phyloP scores from a whole-genome alignment of 805 yeast genomes.

The Starmera dryadoides region DNA sequence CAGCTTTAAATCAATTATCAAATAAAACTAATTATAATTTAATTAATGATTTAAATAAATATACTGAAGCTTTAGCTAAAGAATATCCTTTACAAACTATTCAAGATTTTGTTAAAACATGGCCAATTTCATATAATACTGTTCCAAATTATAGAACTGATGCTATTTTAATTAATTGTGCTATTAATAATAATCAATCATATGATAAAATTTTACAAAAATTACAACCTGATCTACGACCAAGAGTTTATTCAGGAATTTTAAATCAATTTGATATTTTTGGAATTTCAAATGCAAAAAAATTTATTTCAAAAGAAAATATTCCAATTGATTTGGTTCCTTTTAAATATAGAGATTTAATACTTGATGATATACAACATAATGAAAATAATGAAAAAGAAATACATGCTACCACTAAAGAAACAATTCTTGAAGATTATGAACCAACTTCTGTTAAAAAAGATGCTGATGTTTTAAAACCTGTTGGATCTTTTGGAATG shows the following conservation, averaged over 20 bases:
- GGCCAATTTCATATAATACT: constrained; percentile 24
- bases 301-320: constrained; percentile 12
- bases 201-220: too few relatives aligned
- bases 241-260: too few relatives aligned
- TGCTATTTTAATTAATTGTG: constrained; percentile 50
- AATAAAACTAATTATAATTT: constrained; percentile 37
- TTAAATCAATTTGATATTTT: constrained; percentile 37
- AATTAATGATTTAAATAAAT: constrained; percentile 63
- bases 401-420: constrained; percentile 20
- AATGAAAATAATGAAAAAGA: background rate
- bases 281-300: constrained; percentile 38
- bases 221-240: too few relatives aligned
- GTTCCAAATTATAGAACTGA: constrained; percentile 48
- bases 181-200: too few relatives aligned
- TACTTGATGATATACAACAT: constrained; percentile 2
- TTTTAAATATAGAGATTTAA: constrained; percentile 26
- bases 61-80: constrained; percentile 36
- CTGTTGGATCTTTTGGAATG: constrained; percentile 75
- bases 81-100: constrained; percentile 31
- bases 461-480: constrained; percentile 40
- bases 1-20: constrained; percentile 48
- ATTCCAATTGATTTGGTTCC: constrained; percentile 20
- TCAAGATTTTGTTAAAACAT: constrained; percentile 34
- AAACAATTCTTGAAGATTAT: constrained; percentile 6
- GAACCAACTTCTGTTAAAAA: constrained; percentile 17